Conservation (phyloP, 2,329 filamentous ascomycete genomes). For the Ophiostoma himal-ulmi region DNA sequence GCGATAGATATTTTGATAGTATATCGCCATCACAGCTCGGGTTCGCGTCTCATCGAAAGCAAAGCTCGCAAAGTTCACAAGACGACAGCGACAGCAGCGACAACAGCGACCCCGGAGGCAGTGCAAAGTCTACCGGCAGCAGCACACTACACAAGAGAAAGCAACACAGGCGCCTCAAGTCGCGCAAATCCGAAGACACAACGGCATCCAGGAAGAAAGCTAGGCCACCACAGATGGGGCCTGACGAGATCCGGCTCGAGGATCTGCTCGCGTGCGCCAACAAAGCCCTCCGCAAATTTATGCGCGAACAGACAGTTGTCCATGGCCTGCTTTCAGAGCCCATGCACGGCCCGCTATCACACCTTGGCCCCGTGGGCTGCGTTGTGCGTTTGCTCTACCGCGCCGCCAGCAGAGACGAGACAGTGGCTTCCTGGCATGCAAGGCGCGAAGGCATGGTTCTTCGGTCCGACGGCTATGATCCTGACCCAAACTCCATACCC, state of each 20-base stretch:
- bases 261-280: constrained; percentile 8
- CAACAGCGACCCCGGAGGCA: not conserved
- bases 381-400: constrained; percentile 7
- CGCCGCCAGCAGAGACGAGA: not conserved
- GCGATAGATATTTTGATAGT: not conserved
- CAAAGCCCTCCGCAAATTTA: not conserved
- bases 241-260: not conserved
- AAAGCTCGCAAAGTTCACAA: not conserved
- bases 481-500: not conserved
- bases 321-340: not conserved
- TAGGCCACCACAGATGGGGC: not conserved
- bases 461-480: not conserved
- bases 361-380: constrained; percentile 11
- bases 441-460: not conserved
- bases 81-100: not conserved
- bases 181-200: not conserved
- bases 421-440: not conserved
- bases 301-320: not conserved
- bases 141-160: not conserved
- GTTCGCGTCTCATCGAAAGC: not conserved
- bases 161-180: not conserved
- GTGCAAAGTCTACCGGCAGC: not conserved
- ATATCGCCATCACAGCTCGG: not conserved
- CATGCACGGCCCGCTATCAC: not conserved
- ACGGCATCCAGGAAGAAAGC: not conserved